Percentiles rank a stretch among this genome's conserved stretches.
Conservation (phyloP, 192 early-diverging fungal species). For the Coemansia sp. region DNA sequence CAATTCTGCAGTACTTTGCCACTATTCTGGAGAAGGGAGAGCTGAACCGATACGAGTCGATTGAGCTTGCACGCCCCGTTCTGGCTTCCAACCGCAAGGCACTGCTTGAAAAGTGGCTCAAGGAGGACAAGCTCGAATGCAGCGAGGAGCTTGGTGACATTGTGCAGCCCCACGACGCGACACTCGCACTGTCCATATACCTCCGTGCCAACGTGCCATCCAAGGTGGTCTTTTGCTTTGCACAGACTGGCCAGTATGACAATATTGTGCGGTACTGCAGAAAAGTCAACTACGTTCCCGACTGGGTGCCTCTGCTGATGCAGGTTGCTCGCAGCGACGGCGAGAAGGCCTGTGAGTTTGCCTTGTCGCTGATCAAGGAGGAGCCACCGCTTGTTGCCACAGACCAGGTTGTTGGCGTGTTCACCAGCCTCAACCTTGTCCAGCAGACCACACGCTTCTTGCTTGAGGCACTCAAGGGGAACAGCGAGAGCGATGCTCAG, state of each 20-base stretch:
- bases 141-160: slow-evolving; percentile 98
- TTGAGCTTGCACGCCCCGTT: slow-evolving; percentile 92
- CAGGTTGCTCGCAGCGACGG: slow-evolving; percentile 88
- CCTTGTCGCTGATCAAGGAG: slow-evolving; percentile 81
- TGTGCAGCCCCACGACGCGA: slow-evolving; percentile 87
- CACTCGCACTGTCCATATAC: slow-evolving; percentile 93
- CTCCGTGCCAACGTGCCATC: slow-evolving; percentile 89
- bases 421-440: slow-evolving; percentile 87
- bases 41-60: slow-evolving; percentile 92
- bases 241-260: slow-evolving; percentile 92
- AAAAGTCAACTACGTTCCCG: slow-evolving; percentile 90
- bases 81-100: slow-evolving; percentile 88
- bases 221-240: slow-evolving; percentile 97
- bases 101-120: slow-evolving; percentile 96
- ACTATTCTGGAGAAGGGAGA: slow-evolving; percentile 92
- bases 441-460: slow-evolving; percentile 98
- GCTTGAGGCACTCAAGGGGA: slow-evolving; percentile 93
- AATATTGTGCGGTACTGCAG: slow-evolving; percentile 96
- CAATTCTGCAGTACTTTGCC: slow-evolving; percentile 98
- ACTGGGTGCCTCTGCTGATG: slow-evolving; percentile 88
- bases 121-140: slow-evolving; percentile 98
- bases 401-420: slow-evolving; percentile 93
- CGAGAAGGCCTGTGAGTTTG: slow-evolving; percentile 94
- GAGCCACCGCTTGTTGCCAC: slow-evolving; percentile 74
- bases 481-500: slow-evolving; percentile 86